A percentile compares a stretch with the other conserved stretches of the same genome.
Evolutionary conservation across 805 yeast genomes (phyloP).

Genomic region (Candida arabinofermentans): DNA sequence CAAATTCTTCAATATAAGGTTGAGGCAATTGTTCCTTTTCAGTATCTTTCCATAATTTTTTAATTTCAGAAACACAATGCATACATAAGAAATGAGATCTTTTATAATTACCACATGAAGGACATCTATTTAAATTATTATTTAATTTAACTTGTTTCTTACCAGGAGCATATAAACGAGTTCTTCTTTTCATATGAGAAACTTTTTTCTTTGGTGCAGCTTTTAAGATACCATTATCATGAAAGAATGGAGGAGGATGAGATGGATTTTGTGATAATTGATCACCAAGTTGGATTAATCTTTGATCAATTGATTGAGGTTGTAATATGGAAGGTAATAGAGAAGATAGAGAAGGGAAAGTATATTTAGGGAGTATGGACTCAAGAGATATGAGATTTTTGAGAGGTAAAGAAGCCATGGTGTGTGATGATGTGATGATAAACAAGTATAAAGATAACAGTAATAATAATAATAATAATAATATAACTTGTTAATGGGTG

Average conservation of each 20-base stretch:
- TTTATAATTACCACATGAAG: slow-evolving; percentile 91
- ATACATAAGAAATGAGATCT: slow-evolving; percentile 88
- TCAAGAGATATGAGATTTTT: slow-evolving; percentile 11
- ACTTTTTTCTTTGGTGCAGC: slow-evolving; percentile 96
- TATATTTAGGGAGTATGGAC: slow-evolving; percentile 8
- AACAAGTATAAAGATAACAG: background rate
- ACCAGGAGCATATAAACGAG: slow-evolving; percentile 77
- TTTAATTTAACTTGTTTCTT: slow-evolving; percentile 74
- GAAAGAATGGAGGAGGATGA: slow-evolving; percentile 40
- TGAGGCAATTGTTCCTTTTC: slow-evolving; percentile 25
- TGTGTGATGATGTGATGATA: background rate
- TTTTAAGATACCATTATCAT: slow-evolving; percentile 66
- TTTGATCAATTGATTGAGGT: slow-evolving; percentile 14
- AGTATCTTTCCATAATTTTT: slow-evolving; percentile 56
- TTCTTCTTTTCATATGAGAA: slow-evolving; percentile 82
- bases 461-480: slow-evolving; percentile 1
- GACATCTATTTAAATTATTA: slow-evolving; percentile 81
- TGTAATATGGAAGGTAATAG: slow-evolving; percentile 10
- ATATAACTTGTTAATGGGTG: too few relatives aligned
- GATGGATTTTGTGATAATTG: slow-evolving; percentile 33
- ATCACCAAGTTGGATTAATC: slow-evolving; percentile 36
- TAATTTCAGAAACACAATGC: slow-evolving; percentile 85
- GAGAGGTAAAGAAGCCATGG: slow-evolving; percentile 5
- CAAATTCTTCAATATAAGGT: slow-evolving; percentile 39
- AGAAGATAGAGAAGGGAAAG: slow-evolving; percentile 10